These are phyloP conservation scores for Calonectria pauciramosa DNA, from an alignment of 2,329 filamentous ascomycete species.

Conservation along the genomic window DNA sequence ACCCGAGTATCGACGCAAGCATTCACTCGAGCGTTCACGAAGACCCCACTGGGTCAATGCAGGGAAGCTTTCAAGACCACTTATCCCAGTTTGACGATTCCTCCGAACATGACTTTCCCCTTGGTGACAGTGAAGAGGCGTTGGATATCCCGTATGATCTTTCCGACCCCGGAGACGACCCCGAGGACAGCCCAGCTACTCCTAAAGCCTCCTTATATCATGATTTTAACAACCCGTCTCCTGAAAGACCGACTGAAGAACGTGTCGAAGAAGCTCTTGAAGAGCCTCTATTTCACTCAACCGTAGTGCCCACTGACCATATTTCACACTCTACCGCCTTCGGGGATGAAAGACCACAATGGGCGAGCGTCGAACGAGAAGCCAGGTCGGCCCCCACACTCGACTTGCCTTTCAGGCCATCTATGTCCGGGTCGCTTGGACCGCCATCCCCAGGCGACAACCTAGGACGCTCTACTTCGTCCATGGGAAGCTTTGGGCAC, in stretches of 20 bases:
- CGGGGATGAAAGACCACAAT: constrained; percentile 36
- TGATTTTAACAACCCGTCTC: constrained; percentile 46
- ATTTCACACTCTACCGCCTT: constrained; percentile 35
- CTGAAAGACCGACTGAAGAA: constrained; percentile 45
- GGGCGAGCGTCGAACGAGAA: constrained; percentile 38
- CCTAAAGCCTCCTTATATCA: constrained; percentile 66
- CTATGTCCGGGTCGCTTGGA: constrained; percentile 11
- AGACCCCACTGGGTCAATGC: constrained; percentile 41
- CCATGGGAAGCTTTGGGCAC: constrained; percentile 29
- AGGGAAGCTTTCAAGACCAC: constrained; percentile 44
- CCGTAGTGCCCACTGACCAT: constrained; percentile 30
- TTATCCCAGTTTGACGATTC: constrained; percentile 37
- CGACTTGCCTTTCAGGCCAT: constrained; percentile 39
- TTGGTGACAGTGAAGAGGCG: constrained; percentile 67
- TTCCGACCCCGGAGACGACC: constrained; percentile 52
- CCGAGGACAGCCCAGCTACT: constrained; percentile 60
- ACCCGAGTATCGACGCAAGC: not conserved
- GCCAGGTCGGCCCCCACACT: constrained; percentile 36
- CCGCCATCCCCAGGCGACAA: constrained; percentile 23
- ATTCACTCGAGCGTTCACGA: not conserved
- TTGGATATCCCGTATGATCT: constrained; percentile 70
- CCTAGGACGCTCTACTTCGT: constrained; percentile 30
- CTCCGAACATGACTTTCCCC: constrained; percentile 42
- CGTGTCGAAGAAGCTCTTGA: constrained; percentile 37
- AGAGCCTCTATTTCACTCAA: constrained; percentile 49